Evolutionary conservation across 305 asterid species (phyloP), one percentile per base, ranked within the genome.

Genomic region (Rubia peregrina): DNA sequence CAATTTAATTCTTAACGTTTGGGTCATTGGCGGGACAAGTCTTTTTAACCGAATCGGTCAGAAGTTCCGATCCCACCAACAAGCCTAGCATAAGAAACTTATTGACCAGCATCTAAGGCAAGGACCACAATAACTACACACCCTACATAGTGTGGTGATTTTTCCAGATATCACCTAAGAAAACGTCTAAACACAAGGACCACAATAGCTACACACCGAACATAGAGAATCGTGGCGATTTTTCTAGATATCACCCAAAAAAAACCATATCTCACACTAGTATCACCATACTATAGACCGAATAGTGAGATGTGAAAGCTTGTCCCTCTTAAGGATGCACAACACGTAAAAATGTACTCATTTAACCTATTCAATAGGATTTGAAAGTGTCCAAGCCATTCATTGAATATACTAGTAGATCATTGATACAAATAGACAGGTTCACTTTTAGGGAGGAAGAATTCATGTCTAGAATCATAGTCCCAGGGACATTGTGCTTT

Each of bases 401-500:
- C 73, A 40, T 22, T 22, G 64, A 55, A 69, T 69, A 11, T n/a
- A 38, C 41, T 19, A 41, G 9, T 3, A 65, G 69, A 65, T 69
- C 22, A 36, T 10, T 36, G 6, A 55, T 55, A 1, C 59, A 17
- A 16, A 55, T 22, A 56, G 43, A 70, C 57, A 40, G 8, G 22
- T 19, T 38, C 42, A 55, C 72, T 69, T 70, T 65, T 41, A 40
- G 26, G 36, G 22, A 40, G 7, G 9, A 9, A 42, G 66, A 4
- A 14, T 57, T 70, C 73, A 70, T 70, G 66, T 70, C 73, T 70
- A 17, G 26, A 22, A 70, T 70, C 73, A 70, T 70, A 42, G 38
- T 41, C 36, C 26, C 64, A 6, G 17, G 65, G 66, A 70, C 57
- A 56, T 40, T 56, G 41, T 56, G 73, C 65, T 38, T 12, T 60